phyloP scores from a whole-genome alignment of 139 green algal genomes.

The Limnomonas spitsbergensis region DNA sequence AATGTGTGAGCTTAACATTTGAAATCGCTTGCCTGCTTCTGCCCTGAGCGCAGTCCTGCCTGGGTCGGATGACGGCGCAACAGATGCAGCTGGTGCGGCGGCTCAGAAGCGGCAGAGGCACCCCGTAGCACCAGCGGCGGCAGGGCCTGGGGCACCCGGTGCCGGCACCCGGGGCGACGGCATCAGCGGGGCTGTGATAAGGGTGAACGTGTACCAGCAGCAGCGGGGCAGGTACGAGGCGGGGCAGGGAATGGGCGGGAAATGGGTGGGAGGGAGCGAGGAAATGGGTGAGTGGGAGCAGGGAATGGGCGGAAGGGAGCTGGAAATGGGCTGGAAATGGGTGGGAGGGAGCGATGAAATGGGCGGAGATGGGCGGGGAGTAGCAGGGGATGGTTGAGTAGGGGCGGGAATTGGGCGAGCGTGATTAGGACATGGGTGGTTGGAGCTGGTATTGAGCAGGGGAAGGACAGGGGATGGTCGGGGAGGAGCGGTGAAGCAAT shows the following conservation, averaged over 20 bases:
- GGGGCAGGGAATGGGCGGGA: neutral
- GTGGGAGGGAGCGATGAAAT: neutral
- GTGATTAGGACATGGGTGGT: too few species aligned
- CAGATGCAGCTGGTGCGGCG: too few species aligned
- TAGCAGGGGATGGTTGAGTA: too few species aligned
- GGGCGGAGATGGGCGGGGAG: too few species aligned
- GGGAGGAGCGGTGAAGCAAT: too few species aligned
- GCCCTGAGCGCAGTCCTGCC: too few species aligned
- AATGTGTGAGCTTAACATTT: too few species aligned
- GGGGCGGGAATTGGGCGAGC: too few species aligned
- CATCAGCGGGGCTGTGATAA: neutral
- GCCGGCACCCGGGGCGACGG: neutral
- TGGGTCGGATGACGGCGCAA: too few species aligned
- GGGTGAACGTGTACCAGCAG: slow-evolving; percentile 21
- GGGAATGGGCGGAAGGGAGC: neutral
- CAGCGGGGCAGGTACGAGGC: slow-evolving; percentile 16
- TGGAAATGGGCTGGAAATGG: neutral
- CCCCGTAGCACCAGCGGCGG: neutral
- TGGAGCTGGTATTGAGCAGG: too few species aligned
- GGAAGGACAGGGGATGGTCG: too few species aligned
- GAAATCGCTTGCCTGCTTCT: too few species aligned
- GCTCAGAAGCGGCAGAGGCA: neutral
- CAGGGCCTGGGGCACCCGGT: neutral
- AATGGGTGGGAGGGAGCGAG: neutral
- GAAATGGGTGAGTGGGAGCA: neutral